Evolutionary conservation across 495 filamentous ascomycete species (phyloP).

Genomic region (Penicillium simplicissimum): DNA sequence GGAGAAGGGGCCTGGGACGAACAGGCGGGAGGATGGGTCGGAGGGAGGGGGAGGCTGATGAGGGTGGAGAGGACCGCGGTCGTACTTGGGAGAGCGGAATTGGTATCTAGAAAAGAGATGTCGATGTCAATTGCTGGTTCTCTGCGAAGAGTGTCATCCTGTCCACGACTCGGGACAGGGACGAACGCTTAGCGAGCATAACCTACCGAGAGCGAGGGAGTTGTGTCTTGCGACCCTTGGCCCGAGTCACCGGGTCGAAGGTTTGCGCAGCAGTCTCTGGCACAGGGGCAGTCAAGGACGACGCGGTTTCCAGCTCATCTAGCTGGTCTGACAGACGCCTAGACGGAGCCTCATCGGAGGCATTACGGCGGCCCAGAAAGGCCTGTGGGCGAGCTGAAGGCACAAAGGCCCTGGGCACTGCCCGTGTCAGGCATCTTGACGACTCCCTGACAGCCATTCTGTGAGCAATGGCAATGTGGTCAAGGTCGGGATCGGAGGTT

Average conservation of each 20-base stretch:
- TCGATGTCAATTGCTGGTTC: slow-evolving; percentile 12
- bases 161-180: slow-evolving; percentile 10
- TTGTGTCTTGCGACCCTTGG: slow-evolving; percentile 52
- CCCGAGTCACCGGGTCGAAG: slow-evolving; percentile 60
- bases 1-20: slow-evolving; percentile 91
- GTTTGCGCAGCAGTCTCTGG: slow-evolving; percentile 34
- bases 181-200: background rate
- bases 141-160: background rate
- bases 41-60: slow-evolving; percentile 83
- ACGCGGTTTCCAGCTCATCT: slow-evolving; percentile 41
- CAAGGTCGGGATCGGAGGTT: slow-evolving; percentile 20
- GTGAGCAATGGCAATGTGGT: slow-evolving; percentile 19
- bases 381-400: slow-evolving; percentile 38
- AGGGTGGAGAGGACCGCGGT: slow-evolving; percentile 90
- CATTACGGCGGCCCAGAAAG: slow-evolving; percentile 48
- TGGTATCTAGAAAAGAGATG: slow-evolving; percentile 65
- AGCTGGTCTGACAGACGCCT: slow-evolving; percentile 35
- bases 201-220: slow-evolving; percentile 69
- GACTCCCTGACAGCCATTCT: slow-evolving; percentile 47
- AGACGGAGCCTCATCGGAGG: slow-evolving; percentile 45
- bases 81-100: slow-evolving; percentile 87
- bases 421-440: slow-evolving; percentile 46
- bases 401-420: slow-evolving; percentile 40
- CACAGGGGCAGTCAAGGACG: slow-evolving; percentile 32
- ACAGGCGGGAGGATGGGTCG: slow-evolving; percentile 82